Conservation (phyloP, 257 asterid species). For the Salvia splendens region DNA sequence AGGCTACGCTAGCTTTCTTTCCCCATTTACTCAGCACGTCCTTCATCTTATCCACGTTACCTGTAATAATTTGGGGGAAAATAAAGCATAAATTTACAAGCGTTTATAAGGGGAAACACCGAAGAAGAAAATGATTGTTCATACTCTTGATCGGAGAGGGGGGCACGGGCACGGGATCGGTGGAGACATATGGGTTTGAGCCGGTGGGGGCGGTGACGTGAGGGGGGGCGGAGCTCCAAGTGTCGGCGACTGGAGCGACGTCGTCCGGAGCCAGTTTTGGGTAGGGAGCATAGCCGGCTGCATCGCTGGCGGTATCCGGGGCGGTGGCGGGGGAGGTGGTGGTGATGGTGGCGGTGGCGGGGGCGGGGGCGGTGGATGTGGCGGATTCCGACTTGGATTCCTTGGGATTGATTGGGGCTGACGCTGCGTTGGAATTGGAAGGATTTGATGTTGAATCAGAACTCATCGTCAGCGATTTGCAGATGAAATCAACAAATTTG, state of each 20-base stretch:
- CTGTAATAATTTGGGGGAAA: constrained; percentile 31
- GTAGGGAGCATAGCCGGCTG: constrained; percentile 66
- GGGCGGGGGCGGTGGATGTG: constrained; percentile 8
- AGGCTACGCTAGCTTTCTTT: constrained; percentile 80
- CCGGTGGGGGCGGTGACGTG: constrained; percentile 58
- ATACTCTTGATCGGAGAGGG: constrained; percentile 48
- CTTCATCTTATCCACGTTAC: constrained; percentile 70
- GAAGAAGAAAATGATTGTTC: not conserved
- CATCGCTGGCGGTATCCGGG: constrained; percentile 21
- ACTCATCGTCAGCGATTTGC: constrained; percentile 26
- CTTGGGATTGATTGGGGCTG: constrained; percentile 34
- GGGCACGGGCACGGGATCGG: constrained; percentile 51
- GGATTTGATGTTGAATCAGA: constrained; percentile 36
- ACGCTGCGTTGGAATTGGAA: constrained; percentile 13
- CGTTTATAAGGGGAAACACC: not conserved
- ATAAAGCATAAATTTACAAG: not conserved
- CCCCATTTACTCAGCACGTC: constrained; percentile 77
- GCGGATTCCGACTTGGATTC: constrained; percentile 28
- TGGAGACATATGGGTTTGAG: constrained; percentile 75
- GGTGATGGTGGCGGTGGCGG: too few relatives aligned
- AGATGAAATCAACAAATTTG: not conserved
- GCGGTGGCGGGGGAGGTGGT: not conserved
- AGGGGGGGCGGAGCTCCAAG: constrained; percentile 52
- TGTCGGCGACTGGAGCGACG: constrained; percentile 55
- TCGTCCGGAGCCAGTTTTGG: constrained; percentile 75